Conservation (phyloP, 345 rosid genomes). For the Citrus inodora region DNA sequence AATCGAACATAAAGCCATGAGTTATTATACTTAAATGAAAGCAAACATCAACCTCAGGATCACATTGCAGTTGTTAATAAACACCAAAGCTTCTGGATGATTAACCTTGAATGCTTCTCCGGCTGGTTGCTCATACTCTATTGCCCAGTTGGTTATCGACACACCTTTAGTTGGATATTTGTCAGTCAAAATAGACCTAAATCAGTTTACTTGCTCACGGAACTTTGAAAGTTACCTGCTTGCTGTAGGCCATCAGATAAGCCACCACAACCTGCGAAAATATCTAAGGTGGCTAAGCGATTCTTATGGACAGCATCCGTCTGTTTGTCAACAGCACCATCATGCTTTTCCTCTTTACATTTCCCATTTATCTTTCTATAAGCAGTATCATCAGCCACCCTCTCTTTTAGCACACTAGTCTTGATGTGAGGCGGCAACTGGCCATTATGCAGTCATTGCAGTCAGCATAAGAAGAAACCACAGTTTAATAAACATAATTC, state of each 20-base stretch:
- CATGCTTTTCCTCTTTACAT: slow-evolving; percentile 48
- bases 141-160: slow-evolving; percentile 76
- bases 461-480: neutral
- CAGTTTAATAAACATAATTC: slow-evolving; percentile 1
- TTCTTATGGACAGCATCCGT: slow-evolving; percentile 26
- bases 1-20: neutral
- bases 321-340: slow-evolving; percentile 30
- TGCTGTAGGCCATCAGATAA: slow-evolving; percentile 59
- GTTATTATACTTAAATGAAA: neutral
- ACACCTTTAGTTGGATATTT: slow-evolving; percentile 42
- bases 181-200: neutral
- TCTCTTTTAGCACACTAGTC: slow-evolving; percentile 41
- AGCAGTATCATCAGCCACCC: slow-evolving; percentile 37
- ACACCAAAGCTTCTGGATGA: slow-evolving; percentile 66
- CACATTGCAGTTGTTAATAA: slow-evolving; percentile 81
- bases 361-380: slow-evolving; percentile 72
- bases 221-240: slow-evolving; percentile 42
- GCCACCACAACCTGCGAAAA: slow-evolving; percentile 90
- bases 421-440: slow-evolving; percentile 62
- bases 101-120: slow-evolving; percentile 69
- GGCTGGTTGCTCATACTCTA: slow-evolving; percentile 91
- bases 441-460: slow-evolving; percentile 9
- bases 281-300: slow-evolving; percentile 61
- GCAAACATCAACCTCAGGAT: slow-evolving; percentile 47
- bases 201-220: neutral